Evolutionary conservation across 1,284 basidiomycete species (phyloP), one percentile per base, ranked within the genome.

Genomic region (Leucoagaricus sp.): DNA sequence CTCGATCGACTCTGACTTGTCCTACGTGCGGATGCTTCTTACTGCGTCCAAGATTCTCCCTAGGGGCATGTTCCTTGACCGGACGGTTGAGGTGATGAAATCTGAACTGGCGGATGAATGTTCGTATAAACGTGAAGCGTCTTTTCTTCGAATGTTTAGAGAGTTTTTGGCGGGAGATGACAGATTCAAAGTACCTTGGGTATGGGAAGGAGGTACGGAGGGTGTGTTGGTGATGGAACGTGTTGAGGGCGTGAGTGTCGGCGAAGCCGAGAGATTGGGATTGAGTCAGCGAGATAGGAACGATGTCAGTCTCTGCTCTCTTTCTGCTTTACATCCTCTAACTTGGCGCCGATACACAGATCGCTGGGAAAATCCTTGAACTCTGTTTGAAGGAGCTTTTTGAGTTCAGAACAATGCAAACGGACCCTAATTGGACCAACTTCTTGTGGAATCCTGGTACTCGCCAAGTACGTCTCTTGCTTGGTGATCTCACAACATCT

Each of bases 341-440:
- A 29, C 19, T 23, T 42, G 42, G 31, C 15, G n/a, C n/a, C n/a
- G n/a, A n/a, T n/a, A n/a, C 49, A 31, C 66, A 96, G 92, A 96
- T 99, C 65, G 93, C 94, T 1, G 75, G 81, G 2, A 80, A 86
- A 50, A 84, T 98, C 52, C 80, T 98, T 49, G 88, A 93, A 50
- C 81, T 99, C 2, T 97, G 94, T 66, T 76, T 99, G 40, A 85
- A 83, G 57, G 96, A 99, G 69, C 83, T 98, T 12, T 97, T 98
- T 73, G 79, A 87, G 58, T 97, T 96, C 76, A 80, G 92, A 23
- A 76, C 91, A 46, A 98, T 99, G 97, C 97, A 99, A 72, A 99
- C 96, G 0, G 96, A 99, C 71, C 96, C 97, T 1, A 99, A 99
- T 69, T 98, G 93, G 92, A 93, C 92, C 21, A 99, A 98, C 72